These are phyloP conservation scores for Auriculariales sp. DNA, from an alignment of 768 basidiomycete genomes.

Conservation along the genomic window DNA sequence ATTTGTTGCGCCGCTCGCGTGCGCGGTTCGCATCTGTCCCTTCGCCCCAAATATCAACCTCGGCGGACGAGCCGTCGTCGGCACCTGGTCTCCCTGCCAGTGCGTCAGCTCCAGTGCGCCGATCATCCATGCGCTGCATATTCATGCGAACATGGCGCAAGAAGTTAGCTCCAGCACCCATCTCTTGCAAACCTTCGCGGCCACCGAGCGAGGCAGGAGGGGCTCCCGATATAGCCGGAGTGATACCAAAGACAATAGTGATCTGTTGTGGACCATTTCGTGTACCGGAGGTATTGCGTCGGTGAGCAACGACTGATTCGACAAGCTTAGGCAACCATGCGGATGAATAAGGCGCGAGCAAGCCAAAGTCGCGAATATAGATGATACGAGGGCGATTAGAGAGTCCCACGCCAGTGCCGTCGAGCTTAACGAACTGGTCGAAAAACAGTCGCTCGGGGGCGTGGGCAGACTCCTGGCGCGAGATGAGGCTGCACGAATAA, in stretches of 20 bases:
- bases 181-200: too few species aligned
- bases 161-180: too few species aligned
- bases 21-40: conserved; percentile 48
- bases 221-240: conserved; percentile 67
- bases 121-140: too few species aligned
- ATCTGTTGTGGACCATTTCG: conserved; percentile 56
- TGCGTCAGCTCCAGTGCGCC: too few species aligned
- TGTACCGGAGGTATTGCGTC: conserved; percentile 47
- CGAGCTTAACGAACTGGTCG: conserved; percentile 58
- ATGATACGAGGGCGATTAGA: conserved; percentile 46
- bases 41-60: conserved; percentile 42
- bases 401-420: conserved; percentile 14
- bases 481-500: conserved; percentile 7
- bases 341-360: conserved; percentile 54
- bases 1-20: conserved; percentile 56
- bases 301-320: conserved; percentile 59
- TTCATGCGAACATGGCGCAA: too few species aligned
- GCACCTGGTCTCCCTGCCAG: too few species aligned
- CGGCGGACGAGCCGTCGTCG: too few species aligned
- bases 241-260: conserved; percentile 78
- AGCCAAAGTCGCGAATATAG: conserved; percentile 71
- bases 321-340: conserved; percentile 74
- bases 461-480: conserved; percentile 20
- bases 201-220: too few species aligned
- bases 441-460: conserved; percentile 45